Conservation (phyloP, 305 asterid species). For the Fraxinus latifolia region DNA sequence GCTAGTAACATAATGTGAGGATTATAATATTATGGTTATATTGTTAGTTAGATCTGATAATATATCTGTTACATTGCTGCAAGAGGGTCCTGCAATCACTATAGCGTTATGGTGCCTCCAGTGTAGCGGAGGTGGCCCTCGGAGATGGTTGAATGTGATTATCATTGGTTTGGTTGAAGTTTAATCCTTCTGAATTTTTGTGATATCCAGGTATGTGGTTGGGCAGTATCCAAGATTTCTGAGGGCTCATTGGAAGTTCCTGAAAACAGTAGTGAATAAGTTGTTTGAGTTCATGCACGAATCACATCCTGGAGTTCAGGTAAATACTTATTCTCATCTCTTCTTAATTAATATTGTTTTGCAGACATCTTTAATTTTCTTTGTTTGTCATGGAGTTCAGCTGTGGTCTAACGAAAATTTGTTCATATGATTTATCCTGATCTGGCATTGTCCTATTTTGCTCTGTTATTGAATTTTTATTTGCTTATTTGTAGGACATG, state of each 20-base stretch:
- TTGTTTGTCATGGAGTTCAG: not conserved
- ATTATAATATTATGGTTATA: not conserved
- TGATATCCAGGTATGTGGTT: slow-evolving; percentile 82
- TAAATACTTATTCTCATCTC: slow-evolving; percentile 24
- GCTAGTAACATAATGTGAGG: slow-evolving; percentile 98
- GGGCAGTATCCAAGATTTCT: slow-evolving; percentile 98
- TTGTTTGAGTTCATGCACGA: slow-evolving; percentile 99
- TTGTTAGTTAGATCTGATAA: not conserved
- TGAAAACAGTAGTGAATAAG: slow-evolving; percentile 97
- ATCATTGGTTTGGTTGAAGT: not conserved
- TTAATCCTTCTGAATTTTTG: slow-evolving; percentile 9
- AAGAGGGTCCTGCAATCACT: not conserved
- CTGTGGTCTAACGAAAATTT: not conserved
- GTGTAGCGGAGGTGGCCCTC: not conserved
- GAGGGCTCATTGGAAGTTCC: slow-evolving; percentile 99
- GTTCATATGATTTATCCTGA: not conserved
- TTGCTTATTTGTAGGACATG: slow-evolving; percentile 66
- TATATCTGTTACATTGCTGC: slow-evolving; percentile 14
- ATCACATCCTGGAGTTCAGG: slow-evolving; percentile 99
- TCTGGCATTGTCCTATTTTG: not conserved
- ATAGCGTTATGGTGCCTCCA: not conserved
- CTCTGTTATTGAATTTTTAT: slow-evolving; percentile 13
- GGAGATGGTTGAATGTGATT: not conserved
- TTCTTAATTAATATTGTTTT: not conserved
- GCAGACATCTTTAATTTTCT: not conserved